Percentiles rank a stretch among this genome's conserved stretches.
phyloP scores from a whole-genome alignment of 176 grass and related monocot genomes.

The Paspalum notatum region DNA sequence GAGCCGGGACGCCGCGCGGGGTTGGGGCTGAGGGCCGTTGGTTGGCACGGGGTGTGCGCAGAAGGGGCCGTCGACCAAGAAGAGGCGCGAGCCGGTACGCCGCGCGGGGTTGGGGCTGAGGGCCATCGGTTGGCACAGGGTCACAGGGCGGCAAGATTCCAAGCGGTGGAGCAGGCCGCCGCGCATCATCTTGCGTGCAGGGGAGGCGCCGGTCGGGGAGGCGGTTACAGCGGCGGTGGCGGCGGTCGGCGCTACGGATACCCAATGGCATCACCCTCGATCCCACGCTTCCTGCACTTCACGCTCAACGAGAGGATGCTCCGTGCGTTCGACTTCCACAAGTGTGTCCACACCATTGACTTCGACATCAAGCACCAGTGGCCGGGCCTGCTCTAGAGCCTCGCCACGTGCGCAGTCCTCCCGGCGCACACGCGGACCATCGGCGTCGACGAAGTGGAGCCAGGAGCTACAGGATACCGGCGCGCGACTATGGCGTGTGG shows the following conservation, averaged over 20 bases:
- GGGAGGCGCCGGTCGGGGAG: no score
- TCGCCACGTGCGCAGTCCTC: conserved; percentile 52
- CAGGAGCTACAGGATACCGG: conserved; percentile 83
- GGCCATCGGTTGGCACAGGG: no score
- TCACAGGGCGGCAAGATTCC: no score
- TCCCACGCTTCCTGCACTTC: conserved; percentile 90
- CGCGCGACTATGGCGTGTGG: conserved; percentile 57
- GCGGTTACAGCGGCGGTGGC: no score
- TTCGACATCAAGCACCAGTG: conserved; percentile 99
- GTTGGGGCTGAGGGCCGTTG: no score
- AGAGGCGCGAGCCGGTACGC: no score
- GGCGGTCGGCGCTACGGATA: conserved; percentile 64
- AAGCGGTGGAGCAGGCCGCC: no score
- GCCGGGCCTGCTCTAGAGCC: conserved; percentile 85
- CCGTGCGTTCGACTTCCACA: conserved; percentile 78
- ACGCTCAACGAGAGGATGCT: conserved; percentile 77
- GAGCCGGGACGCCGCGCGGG: no score
- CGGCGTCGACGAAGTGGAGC: conserved; percentile 76
- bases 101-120: no score
- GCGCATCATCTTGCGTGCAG: no score
- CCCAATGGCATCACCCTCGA: conserved; percentile 73
- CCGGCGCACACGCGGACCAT: conserved; percentile 81
- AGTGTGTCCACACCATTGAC: conserved; percentile 90
- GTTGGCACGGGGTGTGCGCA: no score
- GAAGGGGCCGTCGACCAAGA: no score